Evolutionary conservation across 305 asterid species (phyloP).

Genomic region (Ruellia speciosa): DNA sequence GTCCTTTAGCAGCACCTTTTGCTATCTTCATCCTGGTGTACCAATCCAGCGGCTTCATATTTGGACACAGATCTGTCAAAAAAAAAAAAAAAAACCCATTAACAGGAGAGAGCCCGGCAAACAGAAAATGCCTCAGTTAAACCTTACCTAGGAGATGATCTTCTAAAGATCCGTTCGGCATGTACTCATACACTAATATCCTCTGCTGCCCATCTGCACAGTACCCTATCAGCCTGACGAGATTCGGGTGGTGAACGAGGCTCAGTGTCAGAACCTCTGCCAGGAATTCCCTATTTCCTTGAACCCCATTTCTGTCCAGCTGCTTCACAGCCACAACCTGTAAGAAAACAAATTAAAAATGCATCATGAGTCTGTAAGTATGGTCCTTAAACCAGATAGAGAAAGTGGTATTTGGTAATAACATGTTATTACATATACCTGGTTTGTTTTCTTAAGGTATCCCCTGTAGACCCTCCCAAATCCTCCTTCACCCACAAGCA

Average conservation of each 20-base stretch:
- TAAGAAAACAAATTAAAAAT: conserved; percentile 1
- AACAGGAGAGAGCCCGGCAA: not conserved
- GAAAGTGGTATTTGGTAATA: not conserved
- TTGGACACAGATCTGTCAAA: conserved; percentile 37
- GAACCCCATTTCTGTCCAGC: conserved; percentile 69
- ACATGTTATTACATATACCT: conserved; percentile 28
- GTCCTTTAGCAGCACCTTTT: conserved; percentile 71
- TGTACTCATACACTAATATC: conserved; percentile 64
- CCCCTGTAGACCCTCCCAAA: conserved; percentile 85
- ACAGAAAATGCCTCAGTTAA: not conserved
- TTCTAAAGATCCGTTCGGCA: conserved; percentile 68
- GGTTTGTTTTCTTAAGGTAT: conserved; percentile 45
- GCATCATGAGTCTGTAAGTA: not conserved
- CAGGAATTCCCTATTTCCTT: conserved; percentile 74
- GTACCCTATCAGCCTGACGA: conserved; percentile 71
- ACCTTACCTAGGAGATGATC: conserved; percentile 63
- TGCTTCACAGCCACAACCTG: conserved; percentile 89
- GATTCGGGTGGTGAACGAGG: conserved; percentile 62
- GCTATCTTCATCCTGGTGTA: conserved; percentile 65
- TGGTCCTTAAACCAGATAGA: not conserved
- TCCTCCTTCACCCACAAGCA: conserved; percentile 75
- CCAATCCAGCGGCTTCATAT: conserved; percentile 58
- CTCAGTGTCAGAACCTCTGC: conserved; percentile 74
- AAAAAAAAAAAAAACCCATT: not conserved
- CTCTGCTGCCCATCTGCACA: conserved; percentile 95